Base-by-base conservation (phyloP, 345 rosid species). In the Eucalyptus rudis region DNA sequence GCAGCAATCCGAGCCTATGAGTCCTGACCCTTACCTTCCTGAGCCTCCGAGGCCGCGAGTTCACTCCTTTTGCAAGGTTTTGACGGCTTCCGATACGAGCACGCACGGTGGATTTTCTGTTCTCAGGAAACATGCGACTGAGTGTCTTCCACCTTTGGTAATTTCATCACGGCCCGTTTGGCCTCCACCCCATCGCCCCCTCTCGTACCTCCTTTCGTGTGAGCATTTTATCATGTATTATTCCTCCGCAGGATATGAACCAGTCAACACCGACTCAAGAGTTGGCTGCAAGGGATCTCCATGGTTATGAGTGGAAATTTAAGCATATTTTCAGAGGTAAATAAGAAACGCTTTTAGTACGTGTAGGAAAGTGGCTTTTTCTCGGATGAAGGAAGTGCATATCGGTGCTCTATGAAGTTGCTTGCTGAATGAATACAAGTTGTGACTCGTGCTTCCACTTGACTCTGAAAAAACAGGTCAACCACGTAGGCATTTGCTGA, bases 21-120 rank as follows among this genome's bases (percentile, higher is more conserved):
- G 88, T 88, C 96, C 94, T 84, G 96, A 95, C 90, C 89, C 93
- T 14, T 86, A 91, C 88, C 90, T 90, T 81, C 91, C 95, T 6
- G 95, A 96, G 89, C 89, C 88, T 4, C 92, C 90, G 83, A 93
- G 91, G 86, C 95, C 91, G 27, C 90, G 92, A 19, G 92, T 96
- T 89, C 95, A 94, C 91, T 94, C 95, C 13, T 97, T 97, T 90
- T 92, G 96, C 93, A 97, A 97, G 92, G 97, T 96, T 89, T 91
- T 97, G 87, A 97, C 99, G 5, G 99, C 99, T 8, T 96, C 99
- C 25, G 99, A 97, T 91, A 97, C 99, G 33, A 97, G 99, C 93
- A 97, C 99, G 66, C 99, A 97, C 86, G 99, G 99, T 36, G 99
- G 99, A 10, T 96, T 97, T 91, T 97, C 99, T 90, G 97, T 97